phyloP scores from a whole-genome alignment of 2,329 filamentous ascomycete genomes.

The Aaosphaeria arxii region DNA sequence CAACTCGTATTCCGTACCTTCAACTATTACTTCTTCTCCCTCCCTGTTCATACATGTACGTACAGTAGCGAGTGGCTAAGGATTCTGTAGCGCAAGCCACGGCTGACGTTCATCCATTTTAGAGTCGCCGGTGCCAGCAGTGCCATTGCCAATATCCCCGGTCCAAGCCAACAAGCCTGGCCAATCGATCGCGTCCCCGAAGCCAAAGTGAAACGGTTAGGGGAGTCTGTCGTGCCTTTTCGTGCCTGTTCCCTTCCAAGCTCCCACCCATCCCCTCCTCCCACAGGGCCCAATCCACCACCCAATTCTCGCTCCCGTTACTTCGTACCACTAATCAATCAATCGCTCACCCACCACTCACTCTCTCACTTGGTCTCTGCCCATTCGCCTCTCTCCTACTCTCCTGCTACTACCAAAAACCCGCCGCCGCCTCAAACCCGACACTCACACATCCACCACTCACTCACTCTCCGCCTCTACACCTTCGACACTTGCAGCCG shows the following conservation, averaged over 20 bases:
- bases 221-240: neutral
- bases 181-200: slow-evolving; percentile 11
- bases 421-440: slow-evolving; percentile 10
- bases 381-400: neutral
- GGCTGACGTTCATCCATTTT: slow-evolving; percentile 21
- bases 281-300: neutral
- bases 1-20: too few species aligned
- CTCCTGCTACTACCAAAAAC: slow-evolving; percentile 12
- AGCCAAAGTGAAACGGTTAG: slow-evolving; percentile 19
- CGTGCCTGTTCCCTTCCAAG: too few species aligned
- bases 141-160: slow-evolving; percentile 5
- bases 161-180: slow-evolving; percentile 1
- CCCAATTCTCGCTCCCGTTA: neutral
- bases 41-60: too few species aligned
- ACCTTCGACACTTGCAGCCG: slow-evolving; percentile 5
- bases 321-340: slow-evolving; percentile 9
- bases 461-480: neutral
- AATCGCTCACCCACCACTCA: neutral
- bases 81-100: neutral
- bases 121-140: slow-evolving; percentile 12
- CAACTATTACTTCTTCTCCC: too few species aligned
- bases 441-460: slow-evolving; percentile 3
- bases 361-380: neutral
- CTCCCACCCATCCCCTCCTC: too few species aligned
- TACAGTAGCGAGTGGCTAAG: too few species aligned